Evolutionary conservation across 208 protist genomes (phyloP), one percentile per base, ranked within the genome.

Genomic region (Polymyxa betae): DNA sequence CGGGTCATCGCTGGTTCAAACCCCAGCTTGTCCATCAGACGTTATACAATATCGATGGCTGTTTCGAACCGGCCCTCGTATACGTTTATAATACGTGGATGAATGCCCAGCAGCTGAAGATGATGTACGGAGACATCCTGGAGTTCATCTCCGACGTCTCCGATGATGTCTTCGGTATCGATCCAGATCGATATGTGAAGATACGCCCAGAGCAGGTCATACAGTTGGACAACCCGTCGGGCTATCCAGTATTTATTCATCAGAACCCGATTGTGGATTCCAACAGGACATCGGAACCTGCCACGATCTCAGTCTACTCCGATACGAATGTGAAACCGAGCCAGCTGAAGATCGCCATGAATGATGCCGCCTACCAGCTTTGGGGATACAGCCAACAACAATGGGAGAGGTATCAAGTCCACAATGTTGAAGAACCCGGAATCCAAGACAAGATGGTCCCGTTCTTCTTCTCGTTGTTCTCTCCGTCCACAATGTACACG

Each of bases 391-490:
- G 16, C 40, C 5, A 35, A 38, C 5, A 12, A 20, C 16, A 82
- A 40, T 16, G 5, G 72, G n/a, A 40, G n/a, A 35, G 10, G 5
- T 43, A 45, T 35, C 72, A 82, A 82, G 10, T 82, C 40, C 72
- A 35, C 5, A n/a, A 82, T 45, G 35, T 20, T 43, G 40, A 5
- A n/a, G 72, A 5, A 5, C 5, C 16, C 16, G 16, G 12, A 82
- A 5, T 12, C 72, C 16, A 40, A n/a, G 40, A 82, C 16, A 35
- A 82, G 72, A 38, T 20, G 16, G 5, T 82, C 16, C 40, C 72
- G 5, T 82, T 82, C n/a, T 82, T 82, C 72, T 38, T 82, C 16
- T 82, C 72, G 5, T 43, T 82, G 72, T 82, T 82, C 72, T 5
- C 16, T 45, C 72, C 72, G 16, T 35, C 72, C 5, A 40, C 12